Conservation (phyloP, 2,329 filamentous ascomycete genomes). For the Claviceps maximensis region DNA sequence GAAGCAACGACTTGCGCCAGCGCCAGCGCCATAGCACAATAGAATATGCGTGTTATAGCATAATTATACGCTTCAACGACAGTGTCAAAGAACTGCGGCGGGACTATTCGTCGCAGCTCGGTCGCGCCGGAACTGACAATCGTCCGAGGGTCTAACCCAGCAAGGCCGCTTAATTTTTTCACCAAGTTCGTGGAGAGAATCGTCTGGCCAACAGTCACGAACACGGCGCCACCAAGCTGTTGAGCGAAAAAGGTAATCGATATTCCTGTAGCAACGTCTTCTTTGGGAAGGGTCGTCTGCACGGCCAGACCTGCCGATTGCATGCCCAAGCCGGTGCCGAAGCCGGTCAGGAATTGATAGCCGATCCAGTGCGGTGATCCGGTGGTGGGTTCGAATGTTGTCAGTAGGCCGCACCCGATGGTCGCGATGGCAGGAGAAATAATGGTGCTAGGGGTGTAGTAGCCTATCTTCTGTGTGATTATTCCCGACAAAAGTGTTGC, state of each 20-base stretch:
- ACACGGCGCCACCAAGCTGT: constrained; percentile 50
- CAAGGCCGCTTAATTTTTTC: background rate
- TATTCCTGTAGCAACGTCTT: constrained; percentile 35
- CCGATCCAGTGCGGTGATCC: constrained; percentile 39
- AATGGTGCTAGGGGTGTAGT: constrained; percentile 28
- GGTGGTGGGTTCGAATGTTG: constrained; percentile 35
- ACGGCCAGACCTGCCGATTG: constrained; percentile 33
- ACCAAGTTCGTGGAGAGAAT: background rate
- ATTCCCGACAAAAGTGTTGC: constrained; percentile 20
- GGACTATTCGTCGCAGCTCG: constrained; percentile 40
- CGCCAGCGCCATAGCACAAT: constrained; percentile 44
- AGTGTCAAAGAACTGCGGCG: constrained; percentile 30
- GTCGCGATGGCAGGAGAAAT: constrained; percentile 21
- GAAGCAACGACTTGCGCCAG: constrained; percentile 43
- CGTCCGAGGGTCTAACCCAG: constrained; percentile 21
- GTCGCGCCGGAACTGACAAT: constrained; percentile 43
- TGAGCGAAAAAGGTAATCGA: constrained; percentile 43
- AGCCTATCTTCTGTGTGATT: constrained; percentile 29
- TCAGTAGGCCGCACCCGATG: constrained; percentile 40
- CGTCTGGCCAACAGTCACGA: constrained; percentile 51
- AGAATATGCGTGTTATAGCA: constrained; percentile 48
- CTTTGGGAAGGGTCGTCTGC: constrained; percentile 35
- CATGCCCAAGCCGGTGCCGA: constrained; percentile 37
- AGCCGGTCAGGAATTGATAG: constrained; percentile 41
- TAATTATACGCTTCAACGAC: constrained; percentile 54